A percentile compares a stretch with the other conserved stretches of the same genome.
Evolutionary conservation across 768 basidiomycete genomes (phyloP).

Genomic region (Termitomyces eurrhizus): DNA sequence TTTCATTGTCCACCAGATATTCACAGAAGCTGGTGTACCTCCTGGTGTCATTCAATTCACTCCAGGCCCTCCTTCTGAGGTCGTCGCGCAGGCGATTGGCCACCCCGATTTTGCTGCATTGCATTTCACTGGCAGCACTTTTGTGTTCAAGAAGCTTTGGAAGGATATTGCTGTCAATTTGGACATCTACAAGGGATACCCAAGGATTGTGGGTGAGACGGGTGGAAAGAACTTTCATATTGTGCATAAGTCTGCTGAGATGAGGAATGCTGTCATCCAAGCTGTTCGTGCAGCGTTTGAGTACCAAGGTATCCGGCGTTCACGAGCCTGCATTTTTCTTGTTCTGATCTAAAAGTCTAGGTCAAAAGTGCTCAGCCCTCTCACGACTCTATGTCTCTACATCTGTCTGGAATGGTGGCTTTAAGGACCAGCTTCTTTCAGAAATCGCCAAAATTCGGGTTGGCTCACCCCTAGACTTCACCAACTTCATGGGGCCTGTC

Average conservation of each 20-base stretch:
- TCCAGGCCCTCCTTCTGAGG: conserved; percentile 81
- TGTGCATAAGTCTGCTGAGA: conserved; percentile 82
- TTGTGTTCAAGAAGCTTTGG: conserved; percentile 94
- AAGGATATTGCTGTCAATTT: conserved; percentile 89
- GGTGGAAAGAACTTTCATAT: conserved; percentile 99
- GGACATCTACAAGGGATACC: conserved; percentile 85
- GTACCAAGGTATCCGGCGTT: conserved; percentile 68
- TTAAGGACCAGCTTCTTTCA: conserved; percentile 72
- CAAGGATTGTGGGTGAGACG: conserved; percentile 96
- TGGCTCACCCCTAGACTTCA: conserved; percentile 70
- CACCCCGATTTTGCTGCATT: conserved; percentile 81
- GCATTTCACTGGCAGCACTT: conserved; percentile 96
- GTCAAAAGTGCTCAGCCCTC: conserved; percentile 96
- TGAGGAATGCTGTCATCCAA: conserved; percentile 88
- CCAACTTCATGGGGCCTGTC: conserved; percentile 93
- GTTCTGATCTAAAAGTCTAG: conserved; percentile 29
- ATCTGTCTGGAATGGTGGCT: conserved; percentile 80
- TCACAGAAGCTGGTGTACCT: conserved; percentile 92
- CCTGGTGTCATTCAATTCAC: conserved; percentile 96
- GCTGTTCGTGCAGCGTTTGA: conserved; percentile 88
- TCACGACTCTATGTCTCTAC: conserved; percentile 89
- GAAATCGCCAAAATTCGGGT: conserved; percentile 85
- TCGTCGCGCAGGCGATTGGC: conserved; percentile 80
- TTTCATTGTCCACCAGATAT: conserved; percentile 87
- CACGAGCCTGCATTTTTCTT: background rate